Conservation (phyloP, 2,329 filamentous ascomycete species). For the Phyllosticta ampelicida region DNA sequence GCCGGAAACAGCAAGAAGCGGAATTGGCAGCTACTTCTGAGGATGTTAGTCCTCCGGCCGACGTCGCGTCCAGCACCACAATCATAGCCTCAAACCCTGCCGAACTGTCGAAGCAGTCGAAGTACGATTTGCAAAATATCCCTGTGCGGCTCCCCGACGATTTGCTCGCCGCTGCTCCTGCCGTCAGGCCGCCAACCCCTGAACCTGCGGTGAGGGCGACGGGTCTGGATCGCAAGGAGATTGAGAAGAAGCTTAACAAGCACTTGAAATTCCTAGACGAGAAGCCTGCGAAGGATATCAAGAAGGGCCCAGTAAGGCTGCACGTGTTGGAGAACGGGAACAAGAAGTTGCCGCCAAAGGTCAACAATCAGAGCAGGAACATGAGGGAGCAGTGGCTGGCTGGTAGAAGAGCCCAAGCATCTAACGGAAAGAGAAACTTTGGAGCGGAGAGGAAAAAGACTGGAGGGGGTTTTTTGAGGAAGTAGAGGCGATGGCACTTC, state of each 20-base stretch:
- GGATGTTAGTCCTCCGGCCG: slow-evolving; percentile 3
- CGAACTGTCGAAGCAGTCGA: background rate
- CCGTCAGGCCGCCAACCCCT: slow-evolving; percentile 34
- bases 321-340: slow-evolving; percentile 37
- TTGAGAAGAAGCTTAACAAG: slow-evolving; percentile 32
- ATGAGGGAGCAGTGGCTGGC: slow-evolving; percentile 33
- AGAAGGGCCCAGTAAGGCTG: slow-evolving; percentile 38
- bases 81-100: slow-evolving; percentile 9
- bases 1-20: slow-evolving; percentile 20
- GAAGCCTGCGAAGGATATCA: slow-evolving; percentile 40
- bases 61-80: slow-evolving; percentile 3
- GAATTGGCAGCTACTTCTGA: slow-evolving; percentile 17
- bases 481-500: background rate
- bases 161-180: slow-evolving; percentile 38
- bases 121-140: slow-evolving; percentile 26
- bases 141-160: slow-evolving; percentile 42
- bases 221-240: slow-evolving; percentile 23
- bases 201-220: slow-evolving; percentile 18
- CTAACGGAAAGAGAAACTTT: slow-evolving; percentile 12
- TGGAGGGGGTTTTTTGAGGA: slow-evolving; percentile 22
- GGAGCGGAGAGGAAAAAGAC: slow-evolving; percentile 20
- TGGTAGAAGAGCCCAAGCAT: slow-evolving; percentile 24
- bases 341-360: slow-evolving; percentile 34
- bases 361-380: slow-evolving; percentile 28
- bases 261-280: slow-evolving; percentile 38